Conservation (phyloP, 2,329 filamentous ascomycete genomes). For the Fusarium sororula region DNA sequence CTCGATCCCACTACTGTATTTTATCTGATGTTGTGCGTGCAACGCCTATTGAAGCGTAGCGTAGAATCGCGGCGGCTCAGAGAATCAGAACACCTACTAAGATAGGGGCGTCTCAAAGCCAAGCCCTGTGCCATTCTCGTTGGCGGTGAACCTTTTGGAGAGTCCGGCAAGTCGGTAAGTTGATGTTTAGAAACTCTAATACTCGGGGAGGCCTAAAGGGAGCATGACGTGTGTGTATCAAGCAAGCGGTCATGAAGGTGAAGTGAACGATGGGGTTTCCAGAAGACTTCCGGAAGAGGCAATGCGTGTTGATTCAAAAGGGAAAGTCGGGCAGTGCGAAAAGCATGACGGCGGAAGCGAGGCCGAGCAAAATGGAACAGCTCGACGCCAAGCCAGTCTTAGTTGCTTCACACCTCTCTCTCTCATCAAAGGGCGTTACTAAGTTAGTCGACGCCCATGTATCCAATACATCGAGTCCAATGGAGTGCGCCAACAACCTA, state of each 20-base stretch:
- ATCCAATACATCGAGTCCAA: slow-evolving; percentile 28
- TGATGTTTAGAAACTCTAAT: slow-evolving; percentile 31
- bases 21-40: slow-evolving; percentile 4
- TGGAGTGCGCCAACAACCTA: background rate
- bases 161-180: slow-evolving; percentile 36
- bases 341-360: slow-evolving; percentile 4
- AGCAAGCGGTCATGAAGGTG: background rate
- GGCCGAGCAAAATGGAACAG: slow-evolving; percentile 13
- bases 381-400: slow-evolving; percentile 26
- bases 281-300: slow-evolving; percentile 40
- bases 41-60: slow-evolving; percentile 2
- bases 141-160: slow-evolving; percentile 19
- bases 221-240: background rate
- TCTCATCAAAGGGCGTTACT: slow-evolving; percentile 15
- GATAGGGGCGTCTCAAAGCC: background rate
- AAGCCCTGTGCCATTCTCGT: slow-evolving; percentile 31
- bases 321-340: slow-evolving; percentile 16
- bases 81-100: background rate
- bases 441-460: slow-evolving; percentile 20
- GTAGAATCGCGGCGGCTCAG: background rate
- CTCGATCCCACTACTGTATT: slow-evolving; percentile 11
- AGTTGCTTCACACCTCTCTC: slow-evolving; percentile 10
- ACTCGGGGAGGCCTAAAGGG: slow-evolving; percentile 9
- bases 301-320: background rate
- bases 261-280: slow-evolving; percentile 11